Base-by-base conservation (phyloP, 352 stramenopile genomes). In the Phytophthora citricola region DNA sequence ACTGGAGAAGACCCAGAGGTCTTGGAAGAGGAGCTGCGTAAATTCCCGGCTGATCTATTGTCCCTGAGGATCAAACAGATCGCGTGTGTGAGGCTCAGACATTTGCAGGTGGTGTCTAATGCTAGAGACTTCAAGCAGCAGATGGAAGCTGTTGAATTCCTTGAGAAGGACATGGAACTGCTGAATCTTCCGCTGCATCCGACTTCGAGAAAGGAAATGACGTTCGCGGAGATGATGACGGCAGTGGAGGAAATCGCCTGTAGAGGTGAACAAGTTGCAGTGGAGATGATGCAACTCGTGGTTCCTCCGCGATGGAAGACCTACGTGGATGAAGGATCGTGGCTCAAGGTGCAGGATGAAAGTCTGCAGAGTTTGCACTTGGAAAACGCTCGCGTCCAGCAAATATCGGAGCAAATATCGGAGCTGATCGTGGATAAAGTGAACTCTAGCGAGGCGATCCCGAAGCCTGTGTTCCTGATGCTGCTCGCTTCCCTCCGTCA, bases 141-240 rank as follows among this genome's bases (percentile, higher is more conserved):
- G 22, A 58, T 88, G 1, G 59, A 68, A 22, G 47, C 29, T 1
- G 41, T 92, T 1, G 51, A 66, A 14, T 90, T 92, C 57, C 65
- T 76, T 12, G 69, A 89, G 24, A 50, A 32, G 14, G 46, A 65
- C 4, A 75, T 89, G 39, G 62, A 76, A 31, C 63, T 92, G 27
- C 50, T 64, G 22, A 75, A 76, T 7, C 27, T 90, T 5, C 81
- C 81, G 2, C 55, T 72, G 1, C 58, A 75, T 29, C 41, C 57
- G n/a, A 63, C 41, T 15, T 76, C 53, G n/a, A 58, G 58, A 20
- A 78, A 86, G 36, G 55, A 71, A 10, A 90, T 89, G 84, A 89
- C 84, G 22, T 87, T 92, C 20, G 71, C 76, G 10, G 76, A 91
- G 5, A 78, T 91, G n/a, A 26, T 83, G 2, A 79, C 73, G 1